Conservation (phyloP, 2,329 filamentous ascomycete species). For the Phialophora tarda region DNA sequence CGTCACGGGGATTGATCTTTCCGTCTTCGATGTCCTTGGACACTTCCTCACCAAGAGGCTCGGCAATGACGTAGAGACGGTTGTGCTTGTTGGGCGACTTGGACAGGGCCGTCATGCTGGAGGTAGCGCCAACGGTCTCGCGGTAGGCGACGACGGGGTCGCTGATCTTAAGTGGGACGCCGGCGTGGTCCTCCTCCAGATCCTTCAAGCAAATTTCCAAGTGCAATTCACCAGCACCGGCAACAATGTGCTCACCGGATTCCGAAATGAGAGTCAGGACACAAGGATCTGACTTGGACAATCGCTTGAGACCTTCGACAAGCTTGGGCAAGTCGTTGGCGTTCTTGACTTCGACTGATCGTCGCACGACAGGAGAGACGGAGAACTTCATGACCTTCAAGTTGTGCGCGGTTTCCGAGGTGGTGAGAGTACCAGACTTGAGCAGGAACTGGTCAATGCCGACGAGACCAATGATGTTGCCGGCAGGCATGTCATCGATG, state of each 20-base stretch:
- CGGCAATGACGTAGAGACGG: constrained; percentile 94
- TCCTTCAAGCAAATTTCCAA: constrained; percentile 99
- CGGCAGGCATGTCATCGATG: constrained; percentile 97
- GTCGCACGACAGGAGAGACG: constrained; percentile 97
- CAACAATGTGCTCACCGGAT: constrained; percentile 98
- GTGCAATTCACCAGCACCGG: constrained; percentile 98
- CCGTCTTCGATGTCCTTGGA: constrained; percentile 86
- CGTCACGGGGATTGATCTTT: constrained; percentile 93
- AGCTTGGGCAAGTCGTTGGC: constrained; percentile 99
- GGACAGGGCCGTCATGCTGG: constrained; percentile 94
- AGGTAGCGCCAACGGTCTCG: constrained; percentile 85
- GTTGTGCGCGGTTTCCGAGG: constrained; percentile 97
- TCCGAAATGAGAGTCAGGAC: constrained; percentile 87
- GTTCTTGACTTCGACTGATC: constrained; percentile 99
- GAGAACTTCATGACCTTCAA: constrained; percentile 99
- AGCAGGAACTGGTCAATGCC: constrained; percentile 99
- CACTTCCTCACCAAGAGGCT: constrained; percentile 91
- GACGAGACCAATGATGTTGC: constrained; percentile 99
- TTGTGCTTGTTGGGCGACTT: constrained; percentile 99
- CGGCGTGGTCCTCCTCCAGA: constrained; percentile 98
- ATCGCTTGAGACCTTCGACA: constrained; percentile 99
- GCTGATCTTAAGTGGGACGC: constrained; percentile 96
- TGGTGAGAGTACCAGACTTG: constrained; percentile 99
- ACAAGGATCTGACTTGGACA: constrained; percentile 99
- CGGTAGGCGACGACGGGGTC: constrained; percentile 98